Base-by-base conservation (phyloP, 805 yeast genomes). In the Kuraishia floccosa region DNA sequence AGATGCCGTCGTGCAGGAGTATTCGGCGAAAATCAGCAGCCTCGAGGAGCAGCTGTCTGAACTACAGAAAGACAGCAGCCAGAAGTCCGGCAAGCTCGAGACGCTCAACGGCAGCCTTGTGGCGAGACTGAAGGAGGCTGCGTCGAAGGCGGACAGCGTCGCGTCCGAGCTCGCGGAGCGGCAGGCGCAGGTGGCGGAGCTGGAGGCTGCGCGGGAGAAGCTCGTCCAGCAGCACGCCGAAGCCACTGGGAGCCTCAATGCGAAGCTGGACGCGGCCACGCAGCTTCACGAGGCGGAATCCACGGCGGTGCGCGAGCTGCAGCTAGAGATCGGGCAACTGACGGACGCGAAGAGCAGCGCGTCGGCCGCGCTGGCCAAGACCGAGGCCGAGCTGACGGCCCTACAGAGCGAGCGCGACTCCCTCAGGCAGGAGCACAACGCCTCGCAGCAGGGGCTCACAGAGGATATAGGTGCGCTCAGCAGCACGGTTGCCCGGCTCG, bases 1-100 rank as follows among this genome's bases (percentile, higher is more conserved):
- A 0, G 72, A 67, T 34, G 56, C 69, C 0, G 53, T 65, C 0
- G 54, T 68, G 0, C 58, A 64, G 38, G 72, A 68, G 33, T 70
- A 68, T 38, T 54, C 65, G 8, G 65, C 60, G 19, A 66, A 61
- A 40, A 58, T 70, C 6, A 50, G 56, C 11, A 40, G 37, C 6
- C 42, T 72, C 11, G 78, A 72, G 36, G 58, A 49, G 5, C 42
- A 49, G 17, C 25, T 41, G 33, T 30, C 35, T 37, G 9, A 17
- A 11, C 1, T 34, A 23, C 32, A 39, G 24, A 17, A 36, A 18
- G 25, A 34, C 24, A 26, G 35, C 36, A 23, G 24, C 5, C 35
- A 38, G 2, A 41, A 39, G 15, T 31, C 43, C 12, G 31, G 38
- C 13, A 38, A 39, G 9, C 32, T 46, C 9, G 39, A 43, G 22